Evolutionary conservation across 441 rosid species (phyloP), one percentile per base, ranked within the genome.

Genomic region (Sinapis alba): DNA sequence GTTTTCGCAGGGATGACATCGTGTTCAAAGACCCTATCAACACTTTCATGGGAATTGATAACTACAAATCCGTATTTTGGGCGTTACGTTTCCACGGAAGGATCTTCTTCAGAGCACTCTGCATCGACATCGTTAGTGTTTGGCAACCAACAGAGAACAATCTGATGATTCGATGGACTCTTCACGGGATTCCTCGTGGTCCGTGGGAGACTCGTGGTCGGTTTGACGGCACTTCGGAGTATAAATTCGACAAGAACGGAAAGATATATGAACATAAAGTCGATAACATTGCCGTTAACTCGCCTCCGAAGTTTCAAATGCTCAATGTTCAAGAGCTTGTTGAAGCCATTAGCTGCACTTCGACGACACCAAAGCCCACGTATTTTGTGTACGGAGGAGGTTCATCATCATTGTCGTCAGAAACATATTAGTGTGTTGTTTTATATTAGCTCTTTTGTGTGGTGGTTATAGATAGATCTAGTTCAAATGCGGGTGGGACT

Each of bases 151-250:
- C 79, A 16, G 98, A 89, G 59, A 83, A 85, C 62, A 78, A 82
- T 19, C 78, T 92, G 66, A 86, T 94, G 94, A 84, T 94, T 43
- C 88, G 97, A 53, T 92, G 96, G 97, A 86, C 91, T 7, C 82
- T 88, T 69, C 89, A 90, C 54, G 94, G 97, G 56, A 79, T 89
- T 23, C 94, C 92, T 8, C 87, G 99, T 66, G 91, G 90, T 72
- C 95, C 93, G 0, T 94, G 97, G 97, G 96, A 92, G 79, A 86
- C 96, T 64, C 84, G 58, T 28, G 88, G 93, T 32, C 87, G 90
- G 57, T 90, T 94, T 36, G 97, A 94, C 77, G 97, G 94, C 28
- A 87, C 93, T 43, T 94, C 96, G 0, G 91, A 86, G 79, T 94
- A 92, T 87, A 91, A 88, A 73, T 88, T 92, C 38, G 97, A 92